Evolutionary conservation across 1,284 basidiomycete species (phyloP).

Genomic region (Sporisorium scitamineum): DNA sequence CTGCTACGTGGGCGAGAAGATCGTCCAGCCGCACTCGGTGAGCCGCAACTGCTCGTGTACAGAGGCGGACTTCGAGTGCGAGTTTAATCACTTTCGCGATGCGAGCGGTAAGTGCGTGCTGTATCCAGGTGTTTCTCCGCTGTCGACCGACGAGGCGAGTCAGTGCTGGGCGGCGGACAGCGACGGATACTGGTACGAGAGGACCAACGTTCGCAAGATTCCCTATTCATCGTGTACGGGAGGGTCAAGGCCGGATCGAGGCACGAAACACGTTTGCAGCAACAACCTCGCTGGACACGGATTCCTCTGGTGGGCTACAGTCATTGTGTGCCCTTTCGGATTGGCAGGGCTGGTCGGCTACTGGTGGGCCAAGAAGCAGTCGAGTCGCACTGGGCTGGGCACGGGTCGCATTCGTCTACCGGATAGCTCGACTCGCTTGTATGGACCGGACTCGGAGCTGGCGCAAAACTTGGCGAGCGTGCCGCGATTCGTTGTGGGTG

Average conservation of each 20-base stretch:
- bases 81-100: slow-evolving; percentile 67
- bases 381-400: slow-evolving; percentile 1
- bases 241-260: slow-evolving; percentile 62
- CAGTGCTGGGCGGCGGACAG: slow-evolving; percentile 58
- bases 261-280: slow-evolving; percentile 55
- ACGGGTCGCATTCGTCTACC: slow-evolving; percentile 43
- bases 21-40: slow-evolving; percentile 57
- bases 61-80: slow-evolving; percentile 67
- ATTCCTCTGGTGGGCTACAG: slow-evolving; percentile 63
- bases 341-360: slow-evolving; percentile 55
- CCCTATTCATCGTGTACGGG: slow-evolving; percentile 62
- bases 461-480: slow-evolving; percentile 72
- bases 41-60: slow-evolving; percentile 61
- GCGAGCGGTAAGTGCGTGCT: slow-evolving; percentile 55
- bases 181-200: slow-evolving; percentile 67
- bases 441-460: slow-evolving; percentile 75
- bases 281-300: slow-evolving; percentile 52
- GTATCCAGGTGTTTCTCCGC: slow-evolving; percentile 50
- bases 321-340: slow-evolving; percentile 54
- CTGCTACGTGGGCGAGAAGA: slow-evolving; percentile 63
- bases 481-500: slow-evolving; percentile 46
- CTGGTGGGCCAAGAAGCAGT: slow-evolving; percentile 74
- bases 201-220: slow-evolving; percentile 64
- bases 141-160: slow-evolving; percentile 41
- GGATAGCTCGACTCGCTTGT: slow-evolving; percentile 56